Conservation (phyloP, 1,139 yeast species). For the Sugiyamaella xylanicola region DNA sequence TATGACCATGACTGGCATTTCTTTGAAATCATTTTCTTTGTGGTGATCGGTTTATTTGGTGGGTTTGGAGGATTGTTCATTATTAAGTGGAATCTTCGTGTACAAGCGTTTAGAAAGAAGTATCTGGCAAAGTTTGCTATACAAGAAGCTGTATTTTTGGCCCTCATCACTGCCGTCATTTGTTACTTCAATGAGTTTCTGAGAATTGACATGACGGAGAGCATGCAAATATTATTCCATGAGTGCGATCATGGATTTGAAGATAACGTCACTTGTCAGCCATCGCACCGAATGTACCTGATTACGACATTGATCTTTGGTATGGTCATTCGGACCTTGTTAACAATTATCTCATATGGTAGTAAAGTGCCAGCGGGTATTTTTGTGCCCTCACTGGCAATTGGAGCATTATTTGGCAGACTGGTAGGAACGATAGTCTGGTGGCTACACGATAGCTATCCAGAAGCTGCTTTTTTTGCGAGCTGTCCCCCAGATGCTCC, state of each 20-base stretch:
- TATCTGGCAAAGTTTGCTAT: slow-evolving; percentile 61
- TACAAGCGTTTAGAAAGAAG: slow-evolving; percentile 75
- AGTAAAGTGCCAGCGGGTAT: slow-evolving; percentile 94
- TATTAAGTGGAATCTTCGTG: slow-evolving; percentile 75
- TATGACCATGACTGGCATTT: slow-evolving; percentile 87
- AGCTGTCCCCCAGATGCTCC: slow-evolving; percentile 47
- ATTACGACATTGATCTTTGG: slow-evolving; percentile 66
- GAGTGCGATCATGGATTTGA: slow-evolving; percentile 55
- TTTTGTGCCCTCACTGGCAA: slow-evolving; percentile 95
- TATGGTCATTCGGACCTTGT: slow-evolving; percentile 64
- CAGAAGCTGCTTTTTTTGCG: slow-evolving; percentile 51
- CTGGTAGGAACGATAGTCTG: slow-evolving; percentile 76
- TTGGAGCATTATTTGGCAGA: slow-evolving; percentile 93
- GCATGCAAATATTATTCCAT: slow-evolving; percentile 86
- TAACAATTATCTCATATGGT: slow-evolving; percentile 86
- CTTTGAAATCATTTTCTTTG: slow-evolving; percentile 79
- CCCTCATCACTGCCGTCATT: slow-evolving; percentile 70
- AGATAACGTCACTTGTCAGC: slow-evolving; percentile 37
- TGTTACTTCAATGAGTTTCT: slow-evolving; percentile 85
- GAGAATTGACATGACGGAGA: slow-evolving; percentile 88
- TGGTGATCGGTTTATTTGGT: slow-evolving; percentile 83
- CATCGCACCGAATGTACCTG: slow-evolving; percentile 28
- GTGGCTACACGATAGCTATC: slow-evolving; percentile 49
- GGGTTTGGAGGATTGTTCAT: slow-evolving; percentile 86
- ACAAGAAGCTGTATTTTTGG: slow-evolving; percentile 69